phyloP scores from a whole-genome alignment of 139 green algal species.

The Tetradesmus obliquus region DNA sequence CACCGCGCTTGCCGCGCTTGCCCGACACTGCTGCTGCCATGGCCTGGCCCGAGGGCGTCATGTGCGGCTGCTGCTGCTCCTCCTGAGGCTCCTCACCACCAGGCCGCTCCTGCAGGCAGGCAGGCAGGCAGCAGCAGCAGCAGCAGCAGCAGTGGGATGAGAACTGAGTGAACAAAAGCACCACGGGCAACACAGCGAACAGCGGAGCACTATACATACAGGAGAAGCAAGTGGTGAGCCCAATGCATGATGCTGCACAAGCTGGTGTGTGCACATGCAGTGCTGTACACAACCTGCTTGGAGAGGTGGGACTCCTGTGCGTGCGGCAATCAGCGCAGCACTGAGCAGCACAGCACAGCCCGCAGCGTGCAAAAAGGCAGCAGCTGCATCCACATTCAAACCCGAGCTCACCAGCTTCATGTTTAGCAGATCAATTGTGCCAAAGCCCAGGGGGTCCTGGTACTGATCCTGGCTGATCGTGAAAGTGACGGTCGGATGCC shows the following conservation, averaged over 20 bases:
- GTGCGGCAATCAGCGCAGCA: not conserved
- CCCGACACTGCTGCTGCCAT: not conserved
- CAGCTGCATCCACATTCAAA: not conserved
- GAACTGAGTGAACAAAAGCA: not conserved
- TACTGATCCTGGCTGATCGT: slow-evolving; percentile 12
- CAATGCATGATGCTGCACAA: not conserved
- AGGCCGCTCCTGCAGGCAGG: not conserved
- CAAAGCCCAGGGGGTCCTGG: slow-evolving; percentile 63
- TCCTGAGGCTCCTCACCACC: not conserved
- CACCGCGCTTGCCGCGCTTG: not conserved
- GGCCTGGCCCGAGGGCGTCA: not conserved
- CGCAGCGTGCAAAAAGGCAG: not conserved
- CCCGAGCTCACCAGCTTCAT: not conserved
- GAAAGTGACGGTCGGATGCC: slow-evolving; percentile 34
- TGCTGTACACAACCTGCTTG: not conserved
- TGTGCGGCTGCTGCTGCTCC: not conserved
- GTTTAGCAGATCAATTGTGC: slow-evolving; percentile 55
- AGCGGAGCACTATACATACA: not conserved
- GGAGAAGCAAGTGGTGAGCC: not conserved
- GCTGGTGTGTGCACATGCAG: not conserved
- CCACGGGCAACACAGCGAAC: not conserved
- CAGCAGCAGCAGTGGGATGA: not conserved
- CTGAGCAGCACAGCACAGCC: not conserved
- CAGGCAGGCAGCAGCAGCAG: not conserved
- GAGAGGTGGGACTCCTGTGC: not conserved